Base-by-base conservation (phyloP, 2,329 filamentous ascomycete species). In the Zymoseptoria crescenta region DNA sequence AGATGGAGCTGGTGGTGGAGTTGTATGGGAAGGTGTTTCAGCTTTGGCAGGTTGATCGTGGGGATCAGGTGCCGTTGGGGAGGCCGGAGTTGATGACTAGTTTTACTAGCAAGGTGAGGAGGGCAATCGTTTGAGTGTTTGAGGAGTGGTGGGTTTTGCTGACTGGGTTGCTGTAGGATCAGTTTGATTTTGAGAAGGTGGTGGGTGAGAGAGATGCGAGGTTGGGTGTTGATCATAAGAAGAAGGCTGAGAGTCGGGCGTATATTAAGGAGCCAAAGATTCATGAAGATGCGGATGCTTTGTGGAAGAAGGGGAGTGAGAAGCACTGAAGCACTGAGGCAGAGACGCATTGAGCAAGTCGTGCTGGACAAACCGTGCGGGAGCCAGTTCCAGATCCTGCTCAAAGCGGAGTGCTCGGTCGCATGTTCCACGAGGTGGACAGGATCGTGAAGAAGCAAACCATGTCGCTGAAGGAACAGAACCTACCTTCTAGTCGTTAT, bases 1-100 rank as follows among this genome's bases (percentile, higher is more conserved):
- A 93, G 74, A 94, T 96, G 89, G 83, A 87, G 62, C 80, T 91
- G 59, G 80, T 94, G 0, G 75, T 90, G 3, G 79, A 82, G 0
- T 72, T 94, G 2, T 95, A 95, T 69, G 91, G 91, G 8, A 96
- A 96, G 71, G 84, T 87, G 1, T 94, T 87, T 72, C 90, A 96
- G 71, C 78, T 94, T 49, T 96, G 91, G 91, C 89, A 95, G 79
- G 83, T 87, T 16, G 90, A 95, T 74, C 78, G 82, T 5, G 89
- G 89, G 0, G 84, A 93, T 68, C 73, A 76, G 55, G 67, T 87
- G 56, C 85, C 85, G 1, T 68, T 87, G 63, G 85, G 85, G 0
- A 70, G 74, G 62, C 84, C 86, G 57, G 74, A 85, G 73, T 73
- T 88, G 64, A 87, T 88, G 82, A 83, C 80, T 62, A 87, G 84